Percentiles rank a stretch among this genome's conserved stretches.
Conservation (phyloP, 768 basidiomycete species). For the Chalciporus piperatus region DNA sequence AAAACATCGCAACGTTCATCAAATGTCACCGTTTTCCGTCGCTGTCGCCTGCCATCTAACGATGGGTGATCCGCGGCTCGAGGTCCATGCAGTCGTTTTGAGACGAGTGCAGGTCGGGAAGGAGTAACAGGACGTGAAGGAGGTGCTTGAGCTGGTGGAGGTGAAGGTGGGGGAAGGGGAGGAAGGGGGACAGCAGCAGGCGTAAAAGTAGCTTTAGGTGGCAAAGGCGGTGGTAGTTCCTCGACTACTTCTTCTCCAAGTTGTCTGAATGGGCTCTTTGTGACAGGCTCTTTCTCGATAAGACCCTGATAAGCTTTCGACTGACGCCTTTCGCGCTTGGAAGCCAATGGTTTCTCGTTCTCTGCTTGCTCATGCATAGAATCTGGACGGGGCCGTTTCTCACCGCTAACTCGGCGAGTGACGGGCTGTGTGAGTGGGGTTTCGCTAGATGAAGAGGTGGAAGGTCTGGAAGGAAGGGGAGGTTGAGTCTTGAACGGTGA, state of each 20-base stretch:
- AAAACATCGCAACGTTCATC: conserved; percentile 78
- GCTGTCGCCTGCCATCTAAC: conserved; percentile 41
- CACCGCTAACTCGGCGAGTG: conserved; percentile 61
- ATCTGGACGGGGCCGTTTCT: conserved; percentile 71
- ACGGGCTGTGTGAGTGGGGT: conserved; percentile 11
- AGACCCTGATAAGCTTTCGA: conserved; percentile 73
- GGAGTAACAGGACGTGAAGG: conserved; percentile 28
- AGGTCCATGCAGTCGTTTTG: conserved; percentile 73
- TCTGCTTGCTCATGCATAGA: conserved; percentile 72
- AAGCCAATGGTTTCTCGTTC: conserved; percentile 67
- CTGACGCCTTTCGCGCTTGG: conserved; percentile 72
- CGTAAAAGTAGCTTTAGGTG: conserved; percentile 19
- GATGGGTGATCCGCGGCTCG: conserved; percentile 46
- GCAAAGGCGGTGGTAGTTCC: conserved; percentile 29
- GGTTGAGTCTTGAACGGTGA: conserved; percentile 79
- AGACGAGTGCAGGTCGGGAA: conserved; percentile 65
- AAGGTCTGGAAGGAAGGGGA: conserved; percentile 41
- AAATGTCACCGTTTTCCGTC: conserved; percentile 78
- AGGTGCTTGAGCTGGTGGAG: conserved; percentile 42
- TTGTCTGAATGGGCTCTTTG: conserved; percentile 75
- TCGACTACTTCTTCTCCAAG: conserved; percentile 30
- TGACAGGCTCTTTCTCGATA: conserved; percentile 72
- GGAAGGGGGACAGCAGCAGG: background rate
- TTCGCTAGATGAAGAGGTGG: conserved; percentile 11
- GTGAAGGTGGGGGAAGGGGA: conserved; percentile 23